Conservation (phyloP, 2,329 filamentous ascomycete species). For the Monilinia fructigena region DNA sequence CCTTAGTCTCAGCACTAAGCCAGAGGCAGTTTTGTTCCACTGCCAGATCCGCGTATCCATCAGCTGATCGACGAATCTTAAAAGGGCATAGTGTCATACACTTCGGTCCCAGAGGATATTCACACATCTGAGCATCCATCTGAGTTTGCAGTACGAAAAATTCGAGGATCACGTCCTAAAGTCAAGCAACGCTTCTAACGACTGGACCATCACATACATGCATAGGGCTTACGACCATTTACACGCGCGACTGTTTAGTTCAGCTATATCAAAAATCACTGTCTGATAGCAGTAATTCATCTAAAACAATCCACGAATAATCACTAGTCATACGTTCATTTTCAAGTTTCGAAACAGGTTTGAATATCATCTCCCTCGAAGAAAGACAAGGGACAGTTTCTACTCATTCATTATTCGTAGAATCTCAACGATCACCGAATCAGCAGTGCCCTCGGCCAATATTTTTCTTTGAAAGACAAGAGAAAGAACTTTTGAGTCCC, state of each 20-base stretch:
- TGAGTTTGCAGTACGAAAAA: neutral
- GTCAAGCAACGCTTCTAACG: neutral
- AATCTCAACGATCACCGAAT: neutral
- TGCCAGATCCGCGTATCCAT: conserved; percentile 4
- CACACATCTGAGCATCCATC: neutral
- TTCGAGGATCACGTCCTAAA: neutral
- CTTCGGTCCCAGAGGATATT: neutral
- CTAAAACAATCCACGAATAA: neutral
- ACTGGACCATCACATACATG: neutral
- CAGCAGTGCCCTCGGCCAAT: neutral
- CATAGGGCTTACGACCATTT: neutral
- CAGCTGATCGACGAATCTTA: conserved; percentile 12
- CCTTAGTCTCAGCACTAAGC: neutral
- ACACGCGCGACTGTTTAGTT: neutral
- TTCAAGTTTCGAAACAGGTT: neutral
- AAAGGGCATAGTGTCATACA: neutral
- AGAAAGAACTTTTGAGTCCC: conserved; percentile 1
- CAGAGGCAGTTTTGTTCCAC: neutral
- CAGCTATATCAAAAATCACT: neutral
- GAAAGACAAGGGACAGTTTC: neutral
- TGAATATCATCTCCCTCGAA: neutral
- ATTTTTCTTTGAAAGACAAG: neutral
- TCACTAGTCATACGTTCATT: neutral
- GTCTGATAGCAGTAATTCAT: neutral
- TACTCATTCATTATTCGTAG: neutral